Evolutionary conservation across 2,329 filamentous ascomycete genomes (phyloP), one percentile per base, ranked within the genome.

Genomic region (Fusarium scirpi): DNA sequence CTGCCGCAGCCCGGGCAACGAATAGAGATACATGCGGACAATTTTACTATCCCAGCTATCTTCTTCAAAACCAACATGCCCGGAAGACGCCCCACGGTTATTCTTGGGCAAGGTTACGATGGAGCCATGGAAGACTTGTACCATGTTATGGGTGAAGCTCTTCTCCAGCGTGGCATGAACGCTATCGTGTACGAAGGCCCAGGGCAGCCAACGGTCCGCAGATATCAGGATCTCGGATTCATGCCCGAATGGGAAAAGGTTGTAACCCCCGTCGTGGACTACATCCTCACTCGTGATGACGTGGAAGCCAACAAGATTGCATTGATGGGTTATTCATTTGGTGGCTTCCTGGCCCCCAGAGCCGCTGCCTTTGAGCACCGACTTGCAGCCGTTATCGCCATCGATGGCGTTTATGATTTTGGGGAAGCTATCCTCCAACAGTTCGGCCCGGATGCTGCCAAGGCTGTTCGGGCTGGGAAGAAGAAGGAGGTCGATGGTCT

Each of bases 181-280:
- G 76, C 78, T 30, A 77, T 85, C 12, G 80, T 80, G 0, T 86
- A 83, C 65, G 83, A 85, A 47, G 84, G 84, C 0, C 84, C 83
- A 0, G 83, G 83, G 0, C 83, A 85, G 65, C 77, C 78, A 5
- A 80, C 76, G 0, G 79, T 82, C 3, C 79, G 81, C 12, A 79
- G 84, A 2, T 61, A 80, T 1, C 81, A 85, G 40, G 70, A 76
- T 5, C 47, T 84, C 2, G 82, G 80, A 5, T 85, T 85, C 67
- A 82, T 83, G 20, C 77, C 77, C 0, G 77, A 84, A 22, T 85
- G 83, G 82, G 81, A 83, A 69, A 73, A 62, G 9, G 82, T 81
- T 0, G 75, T 81, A 7, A 79, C 76, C 0, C 82, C 82, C 0
- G 73, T 84, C 2, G 71, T 85, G 1, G 82, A 85, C 71, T 80